phyloP scores from a whole-genome alignment of 1,284 basidiomycete species.

The Coniferiporia sulphurascens region DNA sequence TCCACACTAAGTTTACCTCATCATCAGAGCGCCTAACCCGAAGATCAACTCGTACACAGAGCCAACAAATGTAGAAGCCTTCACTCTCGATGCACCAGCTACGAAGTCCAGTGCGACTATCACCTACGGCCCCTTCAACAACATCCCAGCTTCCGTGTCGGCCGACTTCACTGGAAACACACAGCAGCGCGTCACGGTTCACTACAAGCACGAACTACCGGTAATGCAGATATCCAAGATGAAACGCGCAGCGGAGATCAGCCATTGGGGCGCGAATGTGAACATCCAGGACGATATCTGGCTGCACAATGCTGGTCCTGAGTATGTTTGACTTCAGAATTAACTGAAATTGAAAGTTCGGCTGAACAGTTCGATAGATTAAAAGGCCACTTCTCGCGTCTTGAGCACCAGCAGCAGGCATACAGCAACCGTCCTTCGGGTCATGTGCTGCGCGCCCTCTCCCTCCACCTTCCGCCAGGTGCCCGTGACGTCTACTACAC shows the following conservation, averaged over 20 bases:
- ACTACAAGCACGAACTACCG: conserved; percentile 79
- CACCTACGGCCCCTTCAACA: conserved; percentile 84
- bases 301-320: conserved; percentile 84
- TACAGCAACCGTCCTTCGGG: conserved; percentile 62
- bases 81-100: conserved; percentile 50
- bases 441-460: conserved; percentile 68
- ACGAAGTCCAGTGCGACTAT: conserved; percentile 79
- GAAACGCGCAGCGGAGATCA: conserved; percentile 81
- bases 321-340: conserved; percentile 48
- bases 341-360: conserved; percentile 9
- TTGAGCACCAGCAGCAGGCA: conserved; percentile 76
- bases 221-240: conserved; percentile 74
- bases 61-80: conserved; percentile 51
- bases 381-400: conserved; percentile 93
- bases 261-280: conserved; percentile 94
- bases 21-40: conserved; percentile 56
- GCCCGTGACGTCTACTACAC: conserved; percentile 83
- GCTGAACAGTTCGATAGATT: conserved; percentile 47
- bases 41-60: conserved; percentile 66
- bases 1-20: conserved; percentile 2
- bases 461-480: conserved; percentile 76
- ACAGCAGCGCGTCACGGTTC: conserved; percentile 67
- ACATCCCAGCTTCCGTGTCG: conserved; percentile 60
- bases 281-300: conserved; percentile 88
- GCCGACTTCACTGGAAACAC: conserved; percentile 50